phyloP scores from a whole-genome alignment of 1,139 yeast species.

The Suhomyces panamericanus region DNA sequence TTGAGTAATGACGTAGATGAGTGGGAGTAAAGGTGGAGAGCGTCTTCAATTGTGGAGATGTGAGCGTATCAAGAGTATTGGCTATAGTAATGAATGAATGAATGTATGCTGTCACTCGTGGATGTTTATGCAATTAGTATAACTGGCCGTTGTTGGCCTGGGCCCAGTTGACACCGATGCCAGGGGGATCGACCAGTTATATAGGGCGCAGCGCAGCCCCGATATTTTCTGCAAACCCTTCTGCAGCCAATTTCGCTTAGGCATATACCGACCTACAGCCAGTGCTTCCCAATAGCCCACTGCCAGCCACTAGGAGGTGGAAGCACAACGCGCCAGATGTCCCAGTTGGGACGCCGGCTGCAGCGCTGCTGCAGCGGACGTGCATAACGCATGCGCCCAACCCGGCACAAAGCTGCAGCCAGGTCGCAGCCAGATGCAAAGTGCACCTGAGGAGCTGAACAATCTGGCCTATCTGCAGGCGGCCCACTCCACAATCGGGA shows the following conservation, averaged over 20 bases:
- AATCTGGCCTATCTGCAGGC: too few relatives aligned
- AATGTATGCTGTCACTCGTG: too few relatives aligned
- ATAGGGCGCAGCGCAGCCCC: conserved; percentile 1
- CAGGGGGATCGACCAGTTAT: conserved; percentile 5
- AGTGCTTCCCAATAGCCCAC: conserved; percentile 5
- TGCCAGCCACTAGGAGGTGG: conserved; percentile 11
- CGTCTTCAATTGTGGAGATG: too few relatives aligned
- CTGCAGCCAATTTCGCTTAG: conserved; percentile 7
- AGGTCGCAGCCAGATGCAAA: too few relatives aligned
- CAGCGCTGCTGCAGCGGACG: background rate
- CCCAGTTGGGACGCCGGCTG: background rate
- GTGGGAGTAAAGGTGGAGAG: too few relatives aligned
- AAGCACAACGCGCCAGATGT: conserved; percentile 1
- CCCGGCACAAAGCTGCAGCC: too few relatives aligned
- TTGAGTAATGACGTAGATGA: too few relatives aligned
- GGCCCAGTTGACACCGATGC: conserved; percentile 5
- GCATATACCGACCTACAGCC: conserved; percentile 6
- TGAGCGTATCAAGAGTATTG: too few relatives aligned
- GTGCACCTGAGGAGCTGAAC: too few relatives aligned
- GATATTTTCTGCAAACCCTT: conserved; percentile 6
- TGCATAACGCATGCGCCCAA: background rate
- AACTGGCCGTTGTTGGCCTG: background rate
- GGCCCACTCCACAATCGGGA: too few relatives aligned
- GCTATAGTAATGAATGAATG: too few relatives aligned
- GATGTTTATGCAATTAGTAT: too few relatives aligned